Base-by-base conservation (phyloP, 2,329 filamentous ascomycete genomes). In the Botryotinia globosa region DNA sequence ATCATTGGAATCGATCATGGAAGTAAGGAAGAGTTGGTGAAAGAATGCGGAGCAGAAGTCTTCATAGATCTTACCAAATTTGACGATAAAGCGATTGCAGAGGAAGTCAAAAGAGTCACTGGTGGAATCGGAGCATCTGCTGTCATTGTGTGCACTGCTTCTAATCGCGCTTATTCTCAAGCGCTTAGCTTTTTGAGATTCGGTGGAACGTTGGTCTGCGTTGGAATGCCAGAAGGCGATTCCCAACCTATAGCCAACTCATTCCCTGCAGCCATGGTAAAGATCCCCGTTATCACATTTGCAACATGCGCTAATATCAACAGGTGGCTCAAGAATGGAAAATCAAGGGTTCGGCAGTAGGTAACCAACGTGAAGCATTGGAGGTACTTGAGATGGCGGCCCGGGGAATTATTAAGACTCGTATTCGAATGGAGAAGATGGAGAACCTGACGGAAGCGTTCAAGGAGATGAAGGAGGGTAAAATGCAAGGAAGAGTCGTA, bases 1-100 rank as follows among this genome's bases (percentile, higher is more conserved):
- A 88, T 91, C 51, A 89, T 91, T 73, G 90, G 89, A 39, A 86
- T 92, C 78, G 90, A 92, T 79, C 84, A 88, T 75, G 87, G 86
- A 63, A 86, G 84, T 77, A 92, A 92, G 80, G 86, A 87, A 76
- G 77, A 86, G 20, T 78, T 91, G 3, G 85, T 87, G 16, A 85
- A 85, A 65, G 84, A 86, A 0, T 88, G 84, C n/a, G 90, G 90
- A 14, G 89, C 89, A 0, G 89, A 92, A 78, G 85, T 87, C 75
- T 92, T 92, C 81, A 83, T 92, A 73, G 88, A 90, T 74, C 83
- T 91, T 73, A 87, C 88, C 44, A 82, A 85, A 72, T 85, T 77
- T 54, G 82, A 85, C 71, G 83, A 85, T 63, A 84, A 85, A 62
- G 83, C 84, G 20, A 83, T 89, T 10, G 83, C 83, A 8, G 83